Base-by-base conservation (phyloP, 2,329 filamentous ascomycete genomes). In the Tolypocladium pustulatum region DNA sequence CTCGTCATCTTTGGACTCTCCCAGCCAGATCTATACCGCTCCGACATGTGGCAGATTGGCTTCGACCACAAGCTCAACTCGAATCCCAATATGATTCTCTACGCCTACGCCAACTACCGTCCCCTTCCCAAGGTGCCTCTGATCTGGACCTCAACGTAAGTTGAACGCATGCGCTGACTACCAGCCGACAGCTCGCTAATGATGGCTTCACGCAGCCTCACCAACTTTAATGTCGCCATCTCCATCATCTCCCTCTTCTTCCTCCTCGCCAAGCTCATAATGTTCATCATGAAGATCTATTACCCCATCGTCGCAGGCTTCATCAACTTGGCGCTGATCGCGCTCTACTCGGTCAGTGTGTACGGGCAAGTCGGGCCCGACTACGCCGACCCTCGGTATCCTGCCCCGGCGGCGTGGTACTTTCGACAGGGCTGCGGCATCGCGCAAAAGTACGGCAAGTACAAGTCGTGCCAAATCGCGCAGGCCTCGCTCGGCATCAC, bases 231-330 rank as follows among this genome's bases (percentile, higher is more conserved):
- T 67, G 83, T 91, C 64, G 86, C 87, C 68, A 87, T 91, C 64
- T 87, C 88, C 41, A 81, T 93, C 63, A 77, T 91, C 57, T 86
- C 84, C 59, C 86, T 89, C 70, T 93, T 93, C 76, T 79, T 91
- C 69, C 81, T 90, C 61, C 80, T 92, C 52, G 77, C 80, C 70
- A 91, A 91, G 76, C 78, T 82, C 62, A 82, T 88, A 61, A 78
- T 82, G 66, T 86, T 82, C 73, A 83, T 90, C 66, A 84, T 91
- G 79, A 84, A 87, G 69, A 75, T 86, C 66, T 90, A 85, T 78
- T 84, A 79, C 64, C 89, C 89, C 7, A 69, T 89, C 60, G 60
- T 91, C 58, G 84, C 82, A 60, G 70, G 83, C 30, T 61, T 85
- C 57, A 72, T 85, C 65, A 85, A 88, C 70, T 62, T 79, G 54